Conservation (phyloP, 306 rosid genomes). For the Cucurbita ficifolia region DNA sequence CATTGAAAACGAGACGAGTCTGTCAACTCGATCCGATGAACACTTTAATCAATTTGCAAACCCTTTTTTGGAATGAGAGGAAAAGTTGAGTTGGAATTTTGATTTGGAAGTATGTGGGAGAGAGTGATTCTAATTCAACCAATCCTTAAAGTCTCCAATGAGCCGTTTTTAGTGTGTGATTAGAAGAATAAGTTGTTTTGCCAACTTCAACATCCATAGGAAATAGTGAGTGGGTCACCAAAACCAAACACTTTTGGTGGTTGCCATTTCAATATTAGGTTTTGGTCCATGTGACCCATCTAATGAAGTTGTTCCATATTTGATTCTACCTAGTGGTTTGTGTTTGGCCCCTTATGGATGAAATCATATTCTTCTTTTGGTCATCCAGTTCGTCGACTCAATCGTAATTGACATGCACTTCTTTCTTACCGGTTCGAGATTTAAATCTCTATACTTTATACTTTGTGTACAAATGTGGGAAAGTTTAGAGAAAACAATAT, state of each 20-base stretch:
- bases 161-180: background rate
- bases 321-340: background rate
- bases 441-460: too few relatives aligned
- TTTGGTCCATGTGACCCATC: background rate
- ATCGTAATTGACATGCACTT: too few relatives aligned
- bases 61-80: background rate
- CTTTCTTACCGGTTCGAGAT: too few relatives aligned
- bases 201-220: constrained; percentile 1
- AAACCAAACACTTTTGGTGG: background rate
- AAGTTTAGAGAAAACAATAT: too few relatives aligned
- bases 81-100: background rate
- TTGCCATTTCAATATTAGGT: background rate
- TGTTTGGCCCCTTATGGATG: background rate
- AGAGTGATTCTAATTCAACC: background rate
- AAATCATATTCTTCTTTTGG: background rate
- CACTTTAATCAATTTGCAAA: too few relatives aligned
- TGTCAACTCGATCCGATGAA: too few relatives aligned
- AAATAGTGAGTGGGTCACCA: constrained; percentile 2
- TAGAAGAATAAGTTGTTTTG: background rate
- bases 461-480: too few relatives aligned
- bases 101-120: constrained; percentile 6
- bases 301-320: background rate
- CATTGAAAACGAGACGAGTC: too few relatives aligned
- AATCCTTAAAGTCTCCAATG: background rate
- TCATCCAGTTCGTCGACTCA: too few relatives aligned